Base-by-base conservation (phyloP, 75 land plant genomes). In the Pseudotsuga menziesii region DNA sequence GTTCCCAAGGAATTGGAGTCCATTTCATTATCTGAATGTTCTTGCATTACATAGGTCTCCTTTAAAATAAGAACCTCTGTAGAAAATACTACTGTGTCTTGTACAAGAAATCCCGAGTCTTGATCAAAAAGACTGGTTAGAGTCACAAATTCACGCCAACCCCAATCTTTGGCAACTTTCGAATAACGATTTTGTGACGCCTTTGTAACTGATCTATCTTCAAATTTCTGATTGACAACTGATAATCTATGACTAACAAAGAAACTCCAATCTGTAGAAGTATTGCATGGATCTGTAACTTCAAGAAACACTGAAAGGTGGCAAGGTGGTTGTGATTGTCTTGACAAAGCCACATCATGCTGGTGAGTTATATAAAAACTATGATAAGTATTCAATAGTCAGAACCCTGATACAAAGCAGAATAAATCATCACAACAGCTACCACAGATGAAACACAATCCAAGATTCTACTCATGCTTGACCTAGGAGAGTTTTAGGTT, bases 131-230 rank as follows among this genome's bases (percentile, higher is more conserved):
- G 89, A 79, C 94, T 97, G 16, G 99, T 97, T 23, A 97, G 87
- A 4, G 99, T 97, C 74, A 97, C 91, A 83, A 97, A 97, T 75
- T 97, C 99, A 57, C 98, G 89, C 99, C 99, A 97, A 17, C 99
- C 99, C 99, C 98, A 97, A 82, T 97, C 99, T 76, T 97, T 97
- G 48, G 99, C 98, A 78, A 95, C 89, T 84, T 97, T 97, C 0
- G 97, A 97, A 76, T 94, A 97, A 3, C 99, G 95, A 75, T 97
- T 94, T 73, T 97, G 99, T 63, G 99, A 97, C 78, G 94, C 99
- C 73, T 97, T 97, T n/a, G 91, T 88, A 23, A 97, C 95, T 55
- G 99, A 94, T 48, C 90, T 91, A 17, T 92, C 97, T 54, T 94
- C 99, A 74, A 82, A 83, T 48, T 80, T 93, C 79, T 97, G 99